phyloP scores from a whole-genome alignment of 805 yeast genomes.

The Tetrapisispora iriomotensis region DNA sequence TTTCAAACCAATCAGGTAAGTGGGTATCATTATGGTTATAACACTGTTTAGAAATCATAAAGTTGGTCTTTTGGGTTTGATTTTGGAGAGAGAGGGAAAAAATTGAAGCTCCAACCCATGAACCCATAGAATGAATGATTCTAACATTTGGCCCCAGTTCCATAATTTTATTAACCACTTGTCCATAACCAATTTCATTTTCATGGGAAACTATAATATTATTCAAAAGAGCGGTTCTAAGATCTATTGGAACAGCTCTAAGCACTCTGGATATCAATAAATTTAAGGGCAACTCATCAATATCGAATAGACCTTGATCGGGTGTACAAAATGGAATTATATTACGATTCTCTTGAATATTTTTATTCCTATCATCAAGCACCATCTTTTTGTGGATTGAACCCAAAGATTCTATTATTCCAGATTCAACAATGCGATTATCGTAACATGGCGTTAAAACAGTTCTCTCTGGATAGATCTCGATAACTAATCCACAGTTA shows the following conservation, averaged over 20 bases:
- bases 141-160: background rate
- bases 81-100: background rate
- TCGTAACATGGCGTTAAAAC: slow-evolving; percentile 32
- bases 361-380: background rate
- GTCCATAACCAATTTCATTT: background rate
- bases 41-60: background rate
- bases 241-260: background rate
- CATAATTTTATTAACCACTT: background rate
- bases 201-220: slow-evolving; percentile 1
- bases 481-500: slow-evolving; percentile 30
- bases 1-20: slow-evolving; percentile 3
- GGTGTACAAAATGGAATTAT: too few relatives aligned
- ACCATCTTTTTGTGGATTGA: background rate
- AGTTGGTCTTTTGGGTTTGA: background rate
- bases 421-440: slow-evolving; percentile 20
- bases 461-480: slow-evolving; percentile 32
- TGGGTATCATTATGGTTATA: background rate
- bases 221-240: background rate
- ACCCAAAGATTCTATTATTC: slow-evolving; percentile 4
- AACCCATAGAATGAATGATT: background rate
- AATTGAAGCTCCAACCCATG: slow-evolving; percentile 4
- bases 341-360: too few relatives aligned
- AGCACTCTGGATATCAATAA: background rate
- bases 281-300: slow-evolving; percentile 1
- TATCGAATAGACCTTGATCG: background rate